Base-by-base conservation (phyloP, 1,284 basidiomycete genomes). In the Inonotus hispidus region DNA sequence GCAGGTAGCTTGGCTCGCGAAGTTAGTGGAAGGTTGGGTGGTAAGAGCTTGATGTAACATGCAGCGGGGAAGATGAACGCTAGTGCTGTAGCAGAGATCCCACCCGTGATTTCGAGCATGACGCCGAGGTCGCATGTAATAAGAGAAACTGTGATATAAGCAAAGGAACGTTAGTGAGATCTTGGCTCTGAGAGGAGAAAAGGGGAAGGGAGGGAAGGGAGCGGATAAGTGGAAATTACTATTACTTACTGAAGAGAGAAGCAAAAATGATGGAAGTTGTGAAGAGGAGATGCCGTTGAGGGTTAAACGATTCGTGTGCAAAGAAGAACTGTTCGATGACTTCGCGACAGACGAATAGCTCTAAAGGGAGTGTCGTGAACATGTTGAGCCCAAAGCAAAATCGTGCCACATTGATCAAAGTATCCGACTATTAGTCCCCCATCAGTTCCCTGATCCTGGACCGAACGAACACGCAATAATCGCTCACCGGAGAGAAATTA, bases 341-440 rank as follows among this genome's bases (percentile, higher is more conserved):
- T 79, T 98, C 94, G 76, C 94, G 82, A 69, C 95, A 97, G 14
- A 98, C 94, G 71, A 98, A 97, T 21, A 94, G 79, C 70, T 98
- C 94, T 53, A 98, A 78, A 0, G 94, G 94, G 19, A 95, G 82
- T 0, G 96, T 99, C 1, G 95, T 97, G 68, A 97, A 96, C 96
- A 99, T 99, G 75, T 99, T 99, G 63, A 96, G 74, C 3, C 96
- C 96, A 69, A 99, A 98, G 69, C 92, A 94, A 68, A 98, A 93
- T 23, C 95, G 83, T 5, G 96, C 96, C 58, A 98, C 81, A 71
- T 98, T 96, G 74, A 96, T 95, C 60, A 96, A 69, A 27, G 87
- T 84, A 71, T 95, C 92, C 67, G 82, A 79, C 88, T 91, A 66
- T 68, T 16, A 23, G 57, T 53, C 39, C 35, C 27, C 19, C 27